Evolutionary conservation across 169 alveolate species (phyloP), one percentile per base, ranked within the genome.

Genomic region (Theileria sp.): DNA sequence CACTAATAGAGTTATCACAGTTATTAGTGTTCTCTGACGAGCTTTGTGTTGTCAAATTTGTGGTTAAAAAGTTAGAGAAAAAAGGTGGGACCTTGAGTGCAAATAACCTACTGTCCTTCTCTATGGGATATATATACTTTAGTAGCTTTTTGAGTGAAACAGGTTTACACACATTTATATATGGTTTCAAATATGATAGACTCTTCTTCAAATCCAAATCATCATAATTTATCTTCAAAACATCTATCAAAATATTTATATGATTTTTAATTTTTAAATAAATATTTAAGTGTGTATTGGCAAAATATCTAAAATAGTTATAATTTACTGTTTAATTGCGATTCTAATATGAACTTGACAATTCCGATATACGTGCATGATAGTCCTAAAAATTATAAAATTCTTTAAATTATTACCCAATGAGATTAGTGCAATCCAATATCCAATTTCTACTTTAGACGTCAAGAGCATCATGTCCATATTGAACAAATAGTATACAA

Each of bases 41-140:
- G 54, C 17, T 44, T 19, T 58, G 67, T 61, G 77, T 9, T 7
- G 10, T 19, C 65, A 58, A 21, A 56, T 51, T 26, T 15, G 80
- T 12, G 8, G 54, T 21, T 32, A 25, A 26, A 67, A 17, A 49
- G 44, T 82, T 25, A 68, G 28, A n/a, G 73, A 65, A 67, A 67
- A 66, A 38, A 64, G 88, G 38, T 70, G 88, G 21, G 64, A 26
- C 65, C 67, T 76, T 21, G 26, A 49, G 44, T 44, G 36, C 25
- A 65, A 32, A 17, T 19, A 26, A 32, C 30, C 28, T 21, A 32
- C 26, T 49, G 17, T 21, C 44, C 68, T 75, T 82, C 62, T 82
- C 88, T 15, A 80, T 23, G 21, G 88, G 88, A 61, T 75, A 82
- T 17, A 82, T 79, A 38, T 82, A 82, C 13, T 83, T 75, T 10